Evolutionary conservation across 192 early-diverging fungal species (phyloP).

Genomic region (Gigaspora rosea): DNA sequence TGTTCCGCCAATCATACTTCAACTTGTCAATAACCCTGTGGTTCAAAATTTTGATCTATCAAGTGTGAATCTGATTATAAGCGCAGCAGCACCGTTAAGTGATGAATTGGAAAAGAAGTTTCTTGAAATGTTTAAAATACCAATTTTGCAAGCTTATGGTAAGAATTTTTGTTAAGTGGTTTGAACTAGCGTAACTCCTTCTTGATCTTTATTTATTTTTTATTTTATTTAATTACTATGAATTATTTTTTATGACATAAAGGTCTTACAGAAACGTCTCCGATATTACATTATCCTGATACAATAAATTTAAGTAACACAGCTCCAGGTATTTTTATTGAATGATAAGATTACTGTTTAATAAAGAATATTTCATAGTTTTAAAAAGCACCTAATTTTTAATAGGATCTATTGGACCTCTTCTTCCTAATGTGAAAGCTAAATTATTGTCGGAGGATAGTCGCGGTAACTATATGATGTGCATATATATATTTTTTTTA

Average conservation of each 20-base stretch:
- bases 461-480: constrained; percentile 33
- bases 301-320: constrained; percentile 40
- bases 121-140: constrained; percentile 31
- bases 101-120: constrained; percentile 42
- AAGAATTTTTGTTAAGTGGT: neutral
- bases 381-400: constrained; percentile 1
- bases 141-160: constrained; percentile 69
- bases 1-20: constrained; percentile 71
- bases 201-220: constrained; percentile 32
- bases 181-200: no score
- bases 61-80: constrained; percentile 50
- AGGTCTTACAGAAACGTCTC: constrained; percentile 61
- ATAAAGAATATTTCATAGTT: neutral
- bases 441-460: constrained; percentile 77
- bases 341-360: neutral
- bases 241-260: neutral
- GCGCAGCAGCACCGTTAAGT: constrained; percentile 70
- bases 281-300: constrained; percentile 48
- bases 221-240: neutral
- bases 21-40: constrained; percentile 64
- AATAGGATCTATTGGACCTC: constrained; percentile 65
- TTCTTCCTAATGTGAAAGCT: constrained; percentile 72
- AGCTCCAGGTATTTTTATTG: neutral
- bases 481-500: no score
- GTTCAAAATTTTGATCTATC: constrained; percentile 65